phyloP scores from a whole-genome alignment of 2,329 filamentous ascomycete genomes.

The Claviceps sp. region DNA sequence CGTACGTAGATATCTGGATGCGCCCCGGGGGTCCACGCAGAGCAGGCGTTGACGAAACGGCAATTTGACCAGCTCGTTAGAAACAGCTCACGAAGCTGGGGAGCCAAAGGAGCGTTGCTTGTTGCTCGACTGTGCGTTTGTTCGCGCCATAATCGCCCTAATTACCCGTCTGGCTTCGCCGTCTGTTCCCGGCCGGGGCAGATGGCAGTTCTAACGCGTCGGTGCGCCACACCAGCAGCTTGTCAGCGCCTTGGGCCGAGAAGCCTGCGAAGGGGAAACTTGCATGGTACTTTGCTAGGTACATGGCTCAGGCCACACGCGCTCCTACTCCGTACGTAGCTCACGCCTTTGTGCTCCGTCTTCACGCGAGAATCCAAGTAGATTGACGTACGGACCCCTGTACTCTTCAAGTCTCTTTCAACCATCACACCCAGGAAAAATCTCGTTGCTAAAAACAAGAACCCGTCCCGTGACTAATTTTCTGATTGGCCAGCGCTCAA shows the following conservation, averaged over 20 bases:
- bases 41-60: no score
- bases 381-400: neutral
- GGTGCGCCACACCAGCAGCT: slow-evolving; percentile 11
- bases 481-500: slow-evolving; percentile 24
- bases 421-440: neutral
- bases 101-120: neutral
- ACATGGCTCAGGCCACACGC: neutral
- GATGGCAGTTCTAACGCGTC: neutral
- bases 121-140: neutral
- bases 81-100: neutral
- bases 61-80: no score
- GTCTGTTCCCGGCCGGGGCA: slow-evolving; percentile 5
- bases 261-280: neutral
- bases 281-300: neutral
- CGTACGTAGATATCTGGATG: neutral
- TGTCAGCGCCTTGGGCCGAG: neutral
- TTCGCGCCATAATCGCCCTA: no score
- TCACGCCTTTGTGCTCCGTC: neutral
- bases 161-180: neutral
- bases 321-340: neutral
- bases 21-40: neutral
- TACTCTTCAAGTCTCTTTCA: neutral
- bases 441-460: slow-evolving; percentile 22
- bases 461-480: slow-evolving; percentile 21
- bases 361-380: neutral